phyloP scores from a whole-genome alignment of 2,329 filamentous ascomycete genomes.

The Coniella vitis region DNA sequence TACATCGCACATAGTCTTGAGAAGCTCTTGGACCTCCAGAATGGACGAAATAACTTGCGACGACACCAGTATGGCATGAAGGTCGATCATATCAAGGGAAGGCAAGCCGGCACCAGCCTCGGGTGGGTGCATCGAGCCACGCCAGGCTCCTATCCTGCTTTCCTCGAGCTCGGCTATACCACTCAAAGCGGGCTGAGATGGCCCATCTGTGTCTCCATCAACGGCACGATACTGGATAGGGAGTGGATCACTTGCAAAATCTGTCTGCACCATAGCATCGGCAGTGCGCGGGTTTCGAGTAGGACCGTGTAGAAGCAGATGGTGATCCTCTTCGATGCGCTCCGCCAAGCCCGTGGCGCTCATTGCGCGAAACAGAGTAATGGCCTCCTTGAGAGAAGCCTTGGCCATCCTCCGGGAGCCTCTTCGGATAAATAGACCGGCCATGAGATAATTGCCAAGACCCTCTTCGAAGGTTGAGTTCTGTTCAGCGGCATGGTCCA shows the following conservation, averaged over 20 bases:
- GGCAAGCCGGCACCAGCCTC: constrained; percentile 59
- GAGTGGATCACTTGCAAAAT: constrained; percentile 53
- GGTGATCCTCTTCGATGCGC: constrained; percentile 61
- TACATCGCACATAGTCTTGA: constrained; percentile 76
- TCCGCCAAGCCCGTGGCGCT: constrained; percentile 64
- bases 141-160: constrained; percentile 57
- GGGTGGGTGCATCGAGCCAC: constrained; percentile 50
- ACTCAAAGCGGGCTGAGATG: constrained; percentile 36
- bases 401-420: constrained; percentile 62
- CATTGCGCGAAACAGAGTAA: constrained; percentile 61
- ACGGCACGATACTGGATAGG: constrained; percentile 44
- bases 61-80: constrained; percentile 70
- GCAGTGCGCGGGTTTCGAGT: constrained; percentile 49
- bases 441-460: constrained; percentile 66
- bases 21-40: constrained; percentile 64
- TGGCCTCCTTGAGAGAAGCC: constrained; percentile 59
- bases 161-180: constrained; percentile 44
- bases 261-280: constrained; percentile 64
- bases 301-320: constrained; percentile 57
- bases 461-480: constrained; percentile 65
- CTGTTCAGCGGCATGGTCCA: constrained; percentile 66
- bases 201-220: constrained; percentile 39
- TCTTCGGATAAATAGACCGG: constrained; percentile 60
- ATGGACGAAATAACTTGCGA: constrained; percentile 77
- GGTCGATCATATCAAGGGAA: constrained; percentile 74